Evolutionary conservation across 2,329 filamentous ascomycete genomes (phyloP).

Genomic region (Uncinocarpus reesii): DNA sequence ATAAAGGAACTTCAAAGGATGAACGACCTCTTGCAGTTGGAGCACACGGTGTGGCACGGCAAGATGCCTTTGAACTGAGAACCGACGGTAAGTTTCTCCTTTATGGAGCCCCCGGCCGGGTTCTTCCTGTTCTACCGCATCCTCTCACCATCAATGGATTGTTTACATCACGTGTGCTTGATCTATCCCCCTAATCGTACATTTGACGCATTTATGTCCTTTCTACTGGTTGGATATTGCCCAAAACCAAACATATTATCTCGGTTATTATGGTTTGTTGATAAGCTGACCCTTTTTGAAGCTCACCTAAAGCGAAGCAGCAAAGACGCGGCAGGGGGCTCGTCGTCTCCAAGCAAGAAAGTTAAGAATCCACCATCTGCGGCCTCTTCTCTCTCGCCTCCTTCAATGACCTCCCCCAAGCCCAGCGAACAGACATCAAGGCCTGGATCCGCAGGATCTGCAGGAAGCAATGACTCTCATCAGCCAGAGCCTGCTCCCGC

Average conservation of each 20-base stretch:
- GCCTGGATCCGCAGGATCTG: conserved; percentile 54
- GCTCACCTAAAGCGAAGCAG: conserved; percentile 14
- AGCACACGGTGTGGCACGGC: conserved; percentile 52
- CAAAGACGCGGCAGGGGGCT: conserved; percentile 19
- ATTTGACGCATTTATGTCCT: no score
- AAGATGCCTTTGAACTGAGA: conserved; percentile 53
- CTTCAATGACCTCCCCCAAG: conserved; percentile 36
- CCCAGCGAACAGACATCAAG: conserved; percentile 51
- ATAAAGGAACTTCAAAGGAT: conserved; percentile 51
- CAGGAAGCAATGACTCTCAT: conserved; percentile 47
- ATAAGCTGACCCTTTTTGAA: conserved; percentile 1
- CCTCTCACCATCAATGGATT: no score
- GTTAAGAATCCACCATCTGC: conserved; percentile 30
- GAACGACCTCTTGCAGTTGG: conserved; percentile 51
- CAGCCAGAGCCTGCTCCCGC: conserved; percentile 52
- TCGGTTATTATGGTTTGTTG: neutral
- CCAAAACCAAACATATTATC: no score
- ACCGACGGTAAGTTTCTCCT: conserved; percentile 40
- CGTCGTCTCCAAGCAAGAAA: conserved; percentile 33
- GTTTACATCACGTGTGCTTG: no score
- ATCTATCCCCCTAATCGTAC: no score
- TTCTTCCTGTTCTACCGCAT: neutral
- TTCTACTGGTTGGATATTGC: no score
- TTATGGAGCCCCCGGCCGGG: neutral
- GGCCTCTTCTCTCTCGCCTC: conserved; percentile 33